Base-by-base conservation (phyloP, 2,329 filamentous ascomycete species). In the Diplodia scrobiculata region DNA sequence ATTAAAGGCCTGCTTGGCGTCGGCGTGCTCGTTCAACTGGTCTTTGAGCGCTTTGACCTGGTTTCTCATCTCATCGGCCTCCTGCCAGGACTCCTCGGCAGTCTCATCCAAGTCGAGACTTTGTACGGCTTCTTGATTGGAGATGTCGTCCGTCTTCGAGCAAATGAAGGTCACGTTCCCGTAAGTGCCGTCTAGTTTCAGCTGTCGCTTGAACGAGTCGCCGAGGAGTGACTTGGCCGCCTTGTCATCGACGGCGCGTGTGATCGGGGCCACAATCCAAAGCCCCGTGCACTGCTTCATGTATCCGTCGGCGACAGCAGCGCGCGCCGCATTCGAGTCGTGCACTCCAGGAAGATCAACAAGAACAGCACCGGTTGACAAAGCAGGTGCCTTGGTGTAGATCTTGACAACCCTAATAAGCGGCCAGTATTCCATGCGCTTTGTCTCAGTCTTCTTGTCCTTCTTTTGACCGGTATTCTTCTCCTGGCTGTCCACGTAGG, bases 191-290 rank as follows among this genome's bases (percentile, higher is more conserved):
- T 89, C 86, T 70, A 84, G 84, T 66, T 86, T 84, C 2, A 89
- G 75, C 69, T 88, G 86, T 0, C 82, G 78, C 70, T 83, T 85
- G 76, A 87, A 87, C 0, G 80, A 79, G 19, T 85, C 79, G 0
- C 84, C 85, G 7, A 88, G 76, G 1, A 89, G 75, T 0, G 78
- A 80, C 66, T 84, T 84, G 0, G 86, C 85, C 1, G 83, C 80
- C 70, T 86, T 86, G 69, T 87, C 84, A 68, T 87, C 84, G 1
- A 89, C 84, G 1, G 84, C 84, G 13, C 86, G 78, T 45, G 79
- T 84, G 66, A 89, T 88, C 0, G 85, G 84, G 1, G 86, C 84
- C n/a, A 87, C 83, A 60, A 88, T 84, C 84, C 84, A 89, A 0
- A 88, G 72, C 2, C 83, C 81, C 1, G 82, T 83, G 68, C 86